These are phyloP conservation scores for Penicillium sp. DNA, from an alignment of 2,329 filamentous ascomycete genomes.

Conservation along the genomic window DNA sequence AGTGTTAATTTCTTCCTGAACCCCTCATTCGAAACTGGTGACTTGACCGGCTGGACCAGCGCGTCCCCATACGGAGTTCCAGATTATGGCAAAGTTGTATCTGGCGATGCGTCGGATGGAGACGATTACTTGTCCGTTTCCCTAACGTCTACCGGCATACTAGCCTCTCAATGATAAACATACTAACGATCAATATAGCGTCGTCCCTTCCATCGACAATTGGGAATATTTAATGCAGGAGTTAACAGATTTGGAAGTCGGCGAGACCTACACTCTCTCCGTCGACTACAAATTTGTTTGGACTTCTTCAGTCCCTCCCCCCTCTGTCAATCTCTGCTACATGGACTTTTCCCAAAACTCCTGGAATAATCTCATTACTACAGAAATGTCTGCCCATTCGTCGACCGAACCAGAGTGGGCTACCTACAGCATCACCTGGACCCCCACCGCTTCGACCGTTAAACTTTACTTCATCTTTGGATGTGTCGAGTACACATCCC, in stretches of 20 bases:
- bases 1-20: background rate
- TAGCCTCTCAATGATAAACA: background rate
- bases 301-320: background rate
- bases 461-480: background rate
- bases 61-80: background rate
- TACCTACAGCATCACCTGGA: background rate
- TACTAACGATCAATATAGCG: background rate
- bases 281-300: background rate
- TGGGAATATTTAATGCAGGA: background rate
- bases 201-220: background rate
- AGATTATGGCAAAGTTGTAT: background rate
- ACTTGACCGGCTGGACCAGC: background rate
- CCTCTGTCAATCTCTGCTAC: background rate
- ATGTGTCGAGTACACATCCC: background rate
- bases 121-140: conserved; percentile 1
- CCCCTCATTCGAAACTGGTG: conserved; percentile 5
- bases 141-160: background rate
- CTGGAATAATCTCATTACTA: background rate
- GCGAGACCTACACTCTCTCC: background rate
- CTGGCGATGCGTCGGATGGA: conserved; percentile 1
- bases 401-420: background rate
- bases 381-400: background rate
- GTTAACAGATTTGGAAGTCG: background rate
- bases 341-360: background rate
- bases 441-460: background rate